Percentiles rank a stretch among this genome's conserved stretches.
Evolutionary conservation across 2,329 filamentous ascomycete species (phyloP).

Genomic region (Cordyceps fumosorosea): DNA sequence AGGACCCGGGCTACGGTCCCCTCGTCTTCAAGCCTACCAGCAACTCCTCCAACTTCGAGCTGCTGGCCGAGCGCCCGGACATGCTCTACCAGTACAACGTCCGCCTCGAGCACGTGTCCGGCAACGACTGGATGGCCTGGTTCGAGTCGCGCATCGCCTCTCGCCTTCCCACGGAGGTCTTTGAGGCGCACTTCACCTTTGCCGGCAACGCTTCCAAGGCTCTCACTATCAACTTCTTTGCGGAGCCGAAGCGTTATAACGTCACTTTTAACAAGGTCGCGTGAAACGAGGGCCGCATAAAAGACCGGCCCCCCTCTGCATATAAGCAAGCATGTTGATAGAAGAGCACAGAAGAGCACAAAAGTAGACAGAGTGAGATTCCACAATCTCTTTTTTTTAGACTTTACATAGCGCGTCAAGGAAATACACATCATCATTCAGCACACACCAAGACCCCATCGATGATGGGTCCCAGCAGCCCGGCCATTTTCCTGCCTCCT

Average conservation of each 20-base stretch:
- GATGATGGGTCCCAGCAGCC: background rate
- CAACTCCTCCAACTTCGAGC: background rate
- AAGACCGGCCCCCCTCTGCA: background rate
- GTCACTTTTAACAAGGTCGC: background rate
- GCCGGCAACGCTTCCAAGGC: background rate
- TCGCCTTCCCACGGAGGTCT: background rate
- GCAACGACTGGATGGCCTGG: background rate
- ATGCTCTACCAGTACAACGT: background rate
- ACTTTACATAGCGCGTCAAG: no score
- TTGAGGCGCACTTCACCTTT: background rate
- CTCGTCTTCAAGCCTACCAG: background rate
- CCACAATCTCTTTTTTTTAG: no score
- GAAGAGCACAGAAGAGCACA: background rate
- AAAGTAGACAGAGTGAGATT: background rate
- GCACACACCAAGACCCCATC: background rate
- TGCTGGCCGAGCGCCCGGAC: background rate
- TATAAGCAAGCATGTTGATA: background rate
- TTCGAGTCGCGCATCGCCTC: background rate
- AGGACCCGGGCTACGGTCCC: background rate
- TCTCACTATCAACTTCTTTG: background rate
- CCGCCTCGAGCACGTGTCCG: background rate
- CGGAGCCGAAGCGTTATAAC: background rate
- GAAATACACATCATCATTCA: background rate
- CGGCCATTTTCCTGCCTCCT: conserved; percentile 7
- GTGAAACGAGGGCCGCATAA: background rate